Base-by-base conservation (phyloP, 78 protist species). In the Trichosphaerium sp. region DNA sequence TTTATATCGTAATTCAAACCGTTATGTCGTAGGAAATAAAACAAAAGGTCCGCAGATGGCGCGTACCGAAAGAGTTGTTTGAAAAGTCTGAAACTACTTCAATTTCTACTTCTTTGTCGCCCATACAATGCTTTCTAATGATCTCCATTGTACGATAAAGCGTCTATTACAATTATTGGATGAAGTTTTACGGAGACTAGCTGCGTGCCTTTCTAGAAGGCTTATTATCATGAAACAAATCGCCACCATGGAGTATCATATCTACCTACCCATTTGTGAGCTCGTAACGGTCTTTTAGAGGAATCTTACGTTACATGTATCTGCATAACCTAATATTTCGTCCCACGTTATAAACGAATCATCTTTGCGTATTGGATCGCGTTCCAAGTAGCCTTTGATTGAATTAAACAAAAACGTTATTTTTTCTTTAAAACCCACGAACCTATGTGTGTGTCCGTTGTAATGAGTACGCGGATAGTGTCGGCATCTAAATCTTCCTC, bases 211-310 rank as follows among this genome's bases (percentile, higher is more conserved):
- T 0, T 5, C 97, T 49, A 2, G 96, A 78, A 0, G 99, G 99
- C 80, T 91, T 83, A 74, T 94, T 94, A 48, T 94, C 94, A 67
- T 97, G 96, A 72, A 97, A 97, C 4, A 97, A 60, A 51, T 97
- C 99, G 15, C 99, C 99, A 0, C 96, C 98, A 6, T 92, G 69
- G 0, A 97, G 82, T 2, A 97, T 47, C n/a, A 94, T 61, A 68
- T 97, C 99, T 1, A 75, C 96, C 71, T 90, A 35, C 10, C 21
- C 7, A 38, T 7, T 34, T 25, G n/a, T n/a, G n/a, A n/a, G n/a
- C n/a, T n/a, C n/a, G n/a, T n/a, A n/a, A n/a, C n/a, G n/a, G n/a
- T n/a, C n/a, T n/a, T n/a, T n/a, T n/a, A n/a, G n/a, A n/a, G n/a
- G n/a, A n/a, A n/a, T n/a, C n/a, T n/a, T n/a, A n/a, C n/a, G n/a